These are phyloP conservation scores for Eucalyptus marginata DNA, from an alignment of 345 rosid species.

Conservation along the genomic window DNA sequence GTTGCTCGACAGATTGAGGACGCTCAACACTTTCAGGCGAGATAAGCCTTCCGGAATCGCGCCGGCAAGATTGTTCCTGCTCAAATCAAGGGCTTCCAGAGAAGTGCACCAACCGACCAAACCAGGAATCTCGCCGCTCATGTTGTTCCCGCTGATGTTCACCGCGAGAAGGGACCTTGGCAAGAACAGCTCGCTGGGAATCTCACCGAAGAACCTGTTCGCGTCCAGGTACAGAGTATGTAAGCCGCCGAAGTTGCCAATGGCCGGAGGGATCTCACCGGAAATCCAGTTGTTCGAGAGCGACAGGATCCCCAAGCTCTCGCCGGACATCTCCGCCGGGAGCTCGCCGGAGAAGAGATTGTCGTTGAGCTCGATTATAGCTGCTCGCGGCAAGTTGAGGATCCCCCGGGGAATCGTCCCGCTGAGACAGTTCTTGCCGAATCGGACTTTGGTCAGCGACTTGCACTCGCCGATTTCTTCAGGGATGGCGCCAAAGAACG, in stretches of 20 bases:
- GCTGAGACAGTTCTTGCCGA: slow-evolving; percentile 34
- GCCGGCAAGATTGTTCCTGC: slow-evolving; percentile 49
- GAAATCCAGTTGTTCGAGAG: slow-evolving; percentile 48
- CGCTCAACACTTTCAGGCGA: slow-evolving; percentile 27
- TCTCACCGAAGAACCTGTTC: slow-evolving; percentile 46
- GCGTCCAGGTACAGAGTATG: slow-evolving; percentile 31
- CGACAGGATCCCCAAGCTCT: slow-evolving; percentile 17
- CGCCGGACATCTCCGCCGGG: slow-evolving; percentile 49
- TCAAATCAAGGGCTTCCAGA: slow-evolving; percentile 50
- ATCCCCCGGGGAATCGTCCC: slow-evolving; percentile 70
- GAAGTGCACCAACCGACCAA: slow-evolving; percentile 30
- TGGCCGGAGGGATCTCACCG: slow-evolving; percentile 57
- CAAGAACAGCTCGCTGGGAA: slow-evolving; percentile 43
- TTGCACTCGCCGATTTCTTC: slow-evolving; percentile 59
- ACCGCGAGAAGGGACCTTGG: slow-evolving; percentile 30
- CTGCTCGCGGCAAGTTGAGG: slow-evolving; percentile 38
- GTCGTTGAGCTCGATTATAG: slow-evolving; percentile 39
- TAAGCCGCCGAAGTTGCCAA: slow-evolving; percentile 32
- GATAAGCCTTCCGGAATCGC: slow-evolving; percentile 43
- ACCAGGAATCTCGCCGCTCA: slow-evolving; percentile 52
- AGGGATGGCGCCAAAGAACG: slow-evolving; percentile 69
- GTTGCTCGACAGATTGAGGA: slow-evolving; percentile 60
- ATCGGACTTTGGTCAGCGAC: slow-evolving; percentile 45
- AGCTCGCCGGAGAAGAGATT: slow-evolving; percentile 70
- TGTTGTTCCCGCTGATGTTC: slow-evolving; percentile 40